Base-by-base conservation (phyloP, 371 early-diverging fungal genomes). In the Phascolomyces articulosus region DNA sequence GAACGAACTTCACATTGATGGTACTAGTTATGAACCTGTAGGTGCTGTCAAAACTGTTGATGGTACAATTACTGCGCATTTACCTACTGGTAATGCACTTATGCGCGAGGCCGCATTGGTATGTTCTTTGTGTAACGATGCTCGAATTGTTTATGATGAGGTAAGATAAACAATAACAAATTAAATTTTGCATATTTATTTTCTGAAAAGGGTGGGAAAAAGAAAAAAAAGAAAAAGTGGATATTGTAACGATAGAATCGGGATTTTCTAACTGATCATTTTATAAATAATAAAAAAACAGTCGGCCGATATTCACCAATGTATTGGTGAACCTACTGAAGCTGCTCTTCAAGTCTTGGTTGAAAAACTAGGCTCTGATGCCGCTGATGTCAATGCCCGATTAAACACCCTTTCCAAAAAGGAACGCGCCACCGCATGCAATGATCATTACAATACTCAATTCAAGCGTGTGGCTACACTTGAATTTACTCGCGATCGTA, bases 271-370 rank as follows among this genome's bases (percentile, higher is more conserved):
- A 6, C 31, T 31, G 3, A 1, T 2, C 34, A 9, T 38, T 18
- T 40, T 20, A 40, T 41, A 3, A 1, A 15, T 11, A 23, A n/a
- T 48, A 4, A 47, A n/a, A n/a, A n/a, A n/a, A 31, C 62, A 82
- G 81, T 68, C 82, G 13, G 66, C 73, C 41, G 83, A 87, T 54
- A 31, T 55, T 2, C 93, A 90, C 75, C 66, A 68, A 40, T 89
- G 89, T 69, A 87, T 96, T 63, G 98, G 98, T 63, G 98, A 98
- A 85, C 98, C 98, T n/a, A 98, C 98, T 27, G 98, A 98, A 79
- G 98, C 97, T n/a, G 98, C 98, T 18, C 86, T 98, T 58, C 90
- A 91, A 66, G 92, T 94, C 23, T 85, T 98, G 31, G 96, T 92
- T 24, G 98, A 98, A 76, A 97, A 97, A 77, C 67, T 98, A 34